Percentiles rank a stretch among this genome's conserved stretches.
phyloP scores from a whole-genome alignment of 768 basidiomycete species.

The Cantharellus cinnabarinus region DNA sequence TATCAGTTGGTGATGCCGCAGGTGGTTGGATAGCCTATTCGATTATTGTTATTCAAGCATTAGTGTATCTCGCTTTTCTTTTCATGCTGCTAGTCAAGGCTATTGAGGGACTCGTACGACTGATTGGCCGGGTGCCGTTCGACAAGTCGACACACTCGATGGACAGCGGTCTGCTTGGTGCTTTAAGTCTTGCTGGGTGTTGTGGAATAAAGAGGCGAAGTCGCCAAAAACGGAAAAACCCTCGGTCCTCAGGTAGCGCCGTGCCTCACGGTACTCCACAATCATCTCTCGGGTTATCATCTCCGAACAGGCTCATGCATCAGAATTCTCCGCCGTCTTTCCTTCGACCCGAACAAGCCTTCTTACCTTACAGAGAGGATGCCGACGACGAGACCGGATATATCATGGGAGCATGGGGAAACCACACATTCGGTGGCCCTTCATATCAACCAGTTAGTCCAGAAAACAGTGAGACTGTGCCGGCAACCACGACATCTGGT shows the following conservation, averaged over 20 bases:
- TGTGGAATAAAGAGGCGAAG: conserved; percentile 26
- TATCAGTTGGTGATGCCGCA: conserved; percentile 61
- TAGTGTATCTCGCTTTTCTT: conserved; percentile 68
- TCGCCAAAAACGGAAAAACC: conserved; percentile 13
- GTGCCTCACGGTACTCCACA: conserved; percentile 13
- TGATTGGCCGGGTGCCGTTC: conserved; percentile 60
- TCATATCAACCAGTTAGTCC: conserved; percentile 10
- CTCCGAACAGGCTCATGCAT: neutral
- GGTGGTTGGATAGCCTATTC: conserved; percentile 90
- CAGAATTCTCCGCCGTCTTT: conserved; percentile 25
- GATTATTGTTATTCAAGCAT: conserved; percentile 55
- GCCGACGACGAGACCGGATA: conserved; percentile 53
- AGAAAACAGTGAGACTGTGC: conserved; percentile 18
- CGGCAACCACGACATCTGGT: conserved; percentile 25
- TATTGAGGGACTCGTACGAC: conserved; percentile 60
- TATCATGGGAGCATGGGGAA: conserved; percentile 78
- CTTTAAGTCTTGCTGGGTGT: conserved; percentile 46
- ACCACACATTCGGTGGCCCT: neutral
- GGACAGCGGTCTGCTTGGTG: conserved; percentile 77
- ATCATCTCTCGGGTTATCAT: neutral
- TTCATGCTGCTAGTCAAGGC: conserved; percentile 73
- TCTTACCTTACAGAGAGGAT: conserved; percentile 56
- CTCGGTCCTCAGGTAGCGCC: conserved; percentile 15
- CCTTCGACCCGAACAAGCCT: conserved; percentile 58
- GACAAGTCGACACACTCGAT: conserved; percentile 60